Conservation (phyloP, 108 stramenopile species). For the Cyclostephanos tholiformis region DNA sequence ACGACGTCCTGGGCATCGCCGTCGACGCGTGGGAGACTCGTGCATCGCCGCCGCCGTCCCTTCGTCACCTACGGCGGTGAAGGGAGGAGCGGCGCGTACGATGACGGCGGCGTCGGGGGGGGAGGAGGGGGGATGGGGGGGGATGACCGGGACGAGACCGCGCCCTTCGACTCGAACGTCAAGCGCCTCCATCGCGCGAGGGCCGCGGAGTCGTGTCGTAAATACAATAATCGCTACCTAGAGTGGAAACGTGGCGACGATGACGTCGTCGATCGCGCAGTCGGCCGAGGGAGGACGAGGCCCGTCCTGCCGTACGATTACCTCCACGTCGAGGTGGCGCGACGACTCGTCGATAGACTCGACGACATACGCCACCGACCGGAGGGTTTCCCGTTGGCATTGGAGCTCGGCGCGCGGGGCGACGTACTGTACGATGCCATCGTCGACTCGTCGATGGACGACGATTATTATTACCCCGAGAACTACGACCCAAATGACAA, state of each 20-base stretch:
- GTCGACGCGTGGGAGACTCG: too few species aligned
- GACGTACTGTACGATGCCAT: conserved; percentile 74
- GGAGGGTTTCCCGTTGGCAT: conserved; percentile 74
- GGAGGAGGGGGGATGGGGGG: too few species aligned
- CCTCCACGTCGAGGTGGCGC: conserved; percentile 78
- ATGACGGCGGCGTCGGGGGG: neutral
- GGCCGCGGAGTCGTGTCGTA: conserved; percentile 48
- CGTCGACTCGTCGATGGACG: conserved; percentile 5
- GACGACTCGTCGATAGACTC: conserved; percentile 78
- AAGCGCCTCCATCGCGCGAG: conserved; percentile 72
- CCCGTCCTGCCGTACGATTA: conserved; percentile 66
- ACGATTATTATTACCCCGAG: conserved; percentile 6
- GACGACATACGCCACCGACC: conserved; percentile 74
- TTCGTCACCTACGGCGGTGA: neutral
- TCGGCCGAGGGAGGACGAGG: too few species aligned
- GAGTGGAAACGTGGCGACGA: neutral
- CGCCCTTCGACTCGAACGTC: conserved; percentile 69
- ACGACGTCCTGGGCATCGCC: too few species aligned
- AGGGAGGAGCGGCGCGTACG: neutral
- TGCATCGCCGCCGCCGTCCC: too few species aligned
- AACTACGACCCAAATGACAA: too few species aligned
- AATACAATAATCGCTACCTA: conserved; percentile 17
- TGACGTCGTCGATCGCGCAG: neutral
- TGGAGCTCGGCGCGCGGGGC: conserved; percentile 79
- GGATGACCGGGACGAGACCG: conserved; percentile 21